phyloP scores from a whole-genome alignment of 352 stramenopile species.

The Pythium chondricola region DNA sequence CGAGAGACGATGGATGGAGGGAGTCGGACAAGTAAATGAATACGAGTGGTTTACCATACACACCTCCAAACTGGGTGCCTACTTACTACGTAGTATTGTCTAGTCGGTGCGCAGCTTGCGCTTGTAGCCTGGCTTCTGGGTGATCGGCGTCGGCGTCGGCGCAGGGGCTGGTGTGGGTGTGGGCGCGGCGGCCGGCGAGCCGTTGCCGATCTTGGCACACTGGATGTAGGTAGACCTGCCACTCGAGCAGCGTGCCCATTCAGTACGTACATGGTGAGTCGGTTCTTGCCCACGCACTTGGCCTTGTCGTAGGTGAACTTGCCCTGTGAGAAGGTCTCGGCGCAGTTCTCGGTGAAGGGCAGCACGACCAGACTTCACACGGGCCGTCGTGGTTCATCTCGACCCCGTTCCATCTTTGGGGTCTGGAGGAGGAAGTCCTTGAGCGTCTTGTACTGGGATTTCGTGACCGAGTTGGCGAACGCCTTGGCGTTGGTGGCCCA shows the following conservation, averaged over 20 bases:
- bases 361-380: slow-evolving; percentile 33
- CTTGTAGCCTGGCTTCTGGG: too few species aligned
- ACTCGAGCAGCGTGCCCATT: slow-evolving; percentile 30
- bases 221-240: slow-evolving; percentile 43
- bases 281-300: slow-evolving; percentile 26
- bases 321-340: slow-evolving; percentile 19
- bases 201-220: slow-evolving; percentile 1
- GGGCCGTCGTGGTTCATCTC: slow-evolving; percentile 27
- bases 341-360: slow-evolving; percentile 28
- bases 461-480: background rate
- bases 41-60: too few species aligned
- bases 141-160: too few species aligned
- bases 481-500: background rate
- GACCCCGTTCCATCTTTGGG: background rate
- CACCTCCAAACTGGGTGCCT: too few species aligned
- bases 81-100: too few species aligned
- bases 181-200: background rate
- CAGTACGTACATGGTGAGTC: slow-evolving; percentile 43
- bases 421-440: background rate
- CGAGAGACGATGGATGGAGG: too few species aligned
- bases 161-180: too few species aligned
- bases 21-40: too few species aligned
- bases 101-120: too few species aligned
- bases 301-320: slow-evolving; percentile 23
- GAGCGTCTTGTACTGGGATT: background rate